phyloP scores from a whole-genome alignment of 2,329 filamentous ascomycete species.

The Alternaria gansuensis region DNA sequence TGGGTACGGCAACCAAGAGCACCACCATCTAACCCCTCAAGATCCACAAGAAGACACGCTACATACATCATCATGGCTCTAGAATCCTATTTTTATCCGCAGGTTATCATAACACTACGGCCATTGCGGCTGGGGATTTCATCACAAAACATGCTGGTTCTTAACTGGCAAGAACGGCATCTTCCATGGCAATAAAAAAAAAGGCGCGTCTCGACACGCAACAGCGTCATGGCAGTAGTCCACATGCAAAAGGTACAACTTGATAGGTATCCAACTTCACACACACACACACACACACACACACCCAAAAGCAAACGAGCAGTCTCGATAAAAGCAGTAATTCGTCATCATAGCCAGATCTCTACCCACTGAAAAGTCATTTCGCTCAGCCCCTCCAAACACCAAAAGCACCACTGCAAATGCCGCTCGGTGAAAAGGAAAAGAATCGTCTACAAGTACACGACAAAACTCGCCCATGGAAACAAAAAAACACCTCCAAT shows the following conservation, averaged over 20 bases:
- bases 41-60: background rate
- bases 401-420: slow-evolving; percentile 8
- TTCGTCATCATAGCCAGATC: background rate
- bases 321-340: background rate
- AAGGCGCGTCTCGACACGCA: background rate
- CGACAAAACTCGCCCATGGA: slow-evolving; percentile 6
- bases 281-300: too few relatives aligned
- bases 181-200: background rate
- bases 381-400: background rate
- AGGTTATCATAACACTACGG: background rate
- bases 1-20: background rate
- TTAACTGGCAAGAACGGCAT: slow-evolving; percentile 1
- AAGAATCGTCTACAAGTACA: slow-evolving; percentile 1
- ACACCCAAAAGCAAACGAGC: too few relatives aligned
- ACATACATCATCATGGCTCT: background rate
- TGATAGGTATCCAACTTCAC: too few relatives aligned
- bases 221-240: too few relatives aligned
- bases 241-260: too few relatives aligned
- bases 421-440: slow-evolving; percentile 5
- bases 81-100: background rate
- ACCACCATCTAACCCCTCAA: background rate
- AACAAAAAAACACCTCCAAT: background rate
- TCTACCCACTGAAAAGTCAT: background rate
- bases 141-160: background rate
- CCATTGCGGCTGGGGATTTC: background rate